These are phyloP conservation scores for Fagopyrum tataricum DNA, from an alignment of 148 eudicot genomes.

Conservation along the genomic window DNA sequence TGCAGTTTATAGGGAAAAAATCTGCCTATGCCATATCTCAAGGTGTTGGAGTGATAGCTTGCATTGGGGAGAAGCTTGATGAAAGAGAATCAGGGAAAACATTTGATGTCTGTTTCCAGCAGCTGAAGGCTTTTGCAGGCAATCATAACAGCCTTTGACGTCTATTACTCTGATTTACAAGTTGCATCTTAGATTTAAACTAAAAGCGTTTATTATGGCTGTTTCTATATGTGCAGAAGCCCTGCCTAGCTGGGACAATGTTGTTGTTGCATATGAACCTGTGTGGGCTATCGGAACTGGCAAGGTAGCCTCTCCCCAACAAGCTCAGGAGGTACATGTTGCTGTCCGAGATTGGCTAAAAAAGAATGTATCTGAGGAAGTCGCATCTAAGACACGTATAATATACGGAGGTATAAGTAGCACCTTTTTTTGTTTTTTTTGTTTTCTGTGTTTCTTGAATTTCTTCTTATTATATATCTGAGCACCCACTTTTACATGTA, in stretches of 20 bases:
- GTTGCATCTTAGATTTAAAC: neutral
- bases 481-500: neutral
- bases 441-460: neutral
- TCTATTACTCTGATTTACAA: constrained; percentile 1
- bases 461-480: neutral
- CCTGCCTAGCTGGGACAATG: constrained; percentile 82
- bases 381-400: constrained; percentile 91
- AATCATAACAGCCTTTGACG: constrained; percentile 17
- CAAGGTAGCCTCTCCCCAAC: constrained; percentile 88
- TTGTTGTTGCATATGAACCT: constrained; percentile 94
- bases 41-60: constrained; percentile 85
- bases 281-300: constrained; percentile 99
- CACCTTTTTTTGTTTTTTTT: neutral
- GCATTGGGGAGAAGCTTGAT: constrained; percentile 81
- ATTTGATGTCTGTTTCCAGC: constrained; percentile 74
- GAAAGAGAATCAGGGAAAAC: constrained; percentile 95
- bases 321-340: constrained; percentile 93
- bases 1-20: constrained; percentile 95
- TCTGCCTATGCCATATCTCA: constrained; percentile 85
- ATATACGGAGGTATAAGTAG: constrained; percentile 80
- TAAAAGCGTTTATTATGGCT: neutral
- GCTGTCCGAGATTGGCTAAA: constrained; percentile 97
- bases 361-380: constrained; percentile 88
- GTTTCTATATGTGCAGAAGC: constrained; percentile 50
- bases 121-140: constrained; percentile 90